Evolutionary conservation across 345 rosid genomes (phyloP).

Genomic region (Citrus australasica): DNA sequence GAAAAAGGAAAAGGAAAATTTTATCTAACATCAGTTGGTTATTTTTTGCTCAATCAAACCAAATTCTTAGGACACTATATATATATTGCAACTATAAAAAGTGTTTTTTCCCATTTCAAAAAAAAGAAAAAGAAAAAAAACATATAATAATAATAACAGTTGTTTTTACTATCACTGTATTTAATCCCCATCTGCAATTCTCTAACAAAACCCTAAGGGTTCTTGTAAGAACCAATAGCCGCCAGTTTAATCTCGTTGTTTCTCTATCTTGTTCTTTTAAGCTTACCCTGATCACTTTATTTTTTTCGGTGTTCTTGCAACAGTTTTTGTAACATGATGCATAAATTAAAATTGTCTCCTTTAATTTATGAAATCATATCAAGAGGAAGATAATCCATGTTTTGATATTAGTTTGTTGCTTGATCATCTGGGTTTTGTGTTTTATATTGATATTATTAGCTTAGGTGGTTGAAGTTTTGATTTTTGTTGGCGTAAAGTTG

Average conservation of each 20-base stretch:
- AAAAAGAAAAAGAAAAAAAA: neutral
- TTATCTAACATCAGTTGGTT: conserved; percentile 31
- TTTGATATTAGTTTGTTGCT: conserved; percentile 11
- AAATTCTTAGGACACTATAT: conserved; percentile 13
- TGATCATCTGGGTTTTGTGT: conserved; percentile 12
- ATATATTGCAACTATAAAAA: neutral
- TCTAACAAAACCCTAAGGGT: conserved; percentile 87
- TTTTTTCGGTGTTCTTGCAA: conserved; percentile 5
- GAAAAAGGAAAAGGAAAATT: neutral
- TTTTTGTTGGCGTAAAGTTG: conserved; percentile 26
- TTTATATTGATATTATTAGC: conserved; percentile 12
- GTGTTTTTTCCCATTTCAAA: too few species aligned
- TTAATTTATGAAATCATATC: conserved; percentile 10
- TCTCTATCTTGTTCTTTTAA: conserved; percentile 6
- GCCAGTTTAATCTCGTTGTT: conserved; percentile 54
- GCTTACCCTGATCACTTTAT: conserved; percentile 7
- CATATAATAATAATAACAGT: neutral
- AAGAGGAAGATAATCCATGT: neutral
- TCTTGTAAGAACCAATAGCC: conserved; percentile 78
- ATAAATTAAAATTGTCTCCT: neutral
- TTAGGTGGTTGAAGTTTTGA: conserved; percentile 35
- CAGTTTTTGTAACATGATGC: conserved; percentile 11
- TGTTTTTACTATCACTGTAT: conserved; percentile 17
- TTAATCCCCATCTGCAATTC: conserved; percentile 25
- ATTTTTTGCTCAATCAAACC: conserved; percentile 37